Base-by-base conservation (phyloP, 441 rosid genomes). In the Corymbia citriodora region DNA sequence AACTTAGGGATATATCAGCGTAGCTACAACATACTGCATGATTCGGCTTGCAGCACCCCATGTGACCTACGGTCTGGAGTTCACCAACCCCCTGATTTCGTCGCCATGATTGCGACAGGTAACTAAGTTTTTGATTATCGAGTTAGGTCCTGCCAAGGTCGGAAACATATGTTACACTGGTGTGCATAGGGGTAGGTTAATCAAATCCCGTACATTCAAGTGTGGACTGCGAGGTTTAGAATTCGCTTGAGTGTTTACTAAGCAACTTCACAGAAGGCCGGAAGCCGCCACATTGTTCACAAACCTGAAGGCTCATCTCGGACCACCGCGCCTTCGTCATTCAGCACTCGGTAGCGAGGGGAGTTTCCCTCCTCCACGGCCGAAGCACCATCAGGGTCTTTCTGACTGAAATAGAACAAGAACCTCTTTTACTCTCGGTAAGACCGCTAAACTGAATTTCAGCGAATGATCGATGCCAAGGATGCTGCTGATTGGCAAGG, bases 261-360 rank as follows among this genome's bases (percentile, higher is more conserved):
- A 63, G 72, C 72, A 31, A 63, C 36, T 63, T 63, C 72, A 63
- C 36, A 7, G 33, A 63, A 29, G 36, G 72, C 36, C 72, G 72
- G 18, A 63, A 63, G 10, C 72, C 33, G 36, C 72, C 31, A 29
- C 72, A 63, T 63, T 63, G 72, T 31, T 29, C 72, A 63, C n/a
- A 63, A 29, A 63, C 17, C 9, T 31, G 82, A 54, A 90, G 88
- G 48, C 59, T 70, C 90, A 45, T 89, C 88, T 72, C 70, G 61
- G 29, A 90, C n/a, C 40, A 82, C 91, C 50, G 89, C 88, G 83
- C n/a, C 72, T 74, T 92, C 94, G 49, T 88, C 89, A 65, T 65
- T 72, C 49, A 94, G 93, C 53, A 86, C 72, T 83, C 91, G 93
- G 91, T 94, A 93, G 54, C 89, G 88, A 48, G 50, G 29, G 36